These are phyloP conservation scores for Seminavis robusta DNA, from an alignment of 108 stramenopile species.

Conservation along the genomic window DNA sequence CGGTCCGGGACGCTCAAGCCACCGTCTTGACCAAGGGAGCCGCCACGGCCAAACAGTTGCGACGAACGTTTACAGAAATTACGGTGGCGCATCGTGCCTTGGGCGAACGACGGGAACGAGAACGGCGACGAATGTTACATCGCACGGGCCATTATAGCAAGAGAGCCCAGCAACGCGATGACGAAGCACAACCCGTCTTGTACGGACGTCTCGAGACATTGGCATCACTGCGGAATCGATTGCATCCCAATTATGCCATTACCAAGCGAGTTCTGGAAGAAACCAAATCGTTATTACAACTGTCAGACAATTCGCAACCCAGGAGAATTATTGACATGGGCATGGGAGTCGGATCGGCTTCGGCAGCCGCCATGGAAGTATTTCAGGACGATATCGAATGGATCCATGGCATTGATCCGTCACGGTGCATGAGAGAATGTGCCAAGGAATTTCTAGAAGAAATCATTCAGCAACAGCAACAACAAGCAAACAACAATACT, in stretches of 20 bases:
- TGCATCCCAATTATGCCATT: conserved; percentile 66
- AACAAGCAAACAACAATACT: too few species aligned
- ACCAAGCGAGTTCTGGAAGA: conserved; percentile 60
- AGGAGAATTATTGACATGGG: conserved; percentile 72
- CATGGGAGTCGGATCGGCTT: conserved; percentile 67
- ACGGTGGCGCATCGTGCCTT: conserved; percentile 21
- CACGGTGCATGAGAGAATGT: conserved; percentile 67
- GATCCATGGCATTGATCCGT: conserved; percentile 82
- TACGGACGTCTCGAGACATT: conserved; percentile 73
- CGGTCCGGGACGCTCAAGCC: conserved; percentile 4
- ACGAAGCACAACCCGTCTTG: conserved; percentile 32
- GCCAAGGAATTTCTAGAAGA: conserved; percentile 48
- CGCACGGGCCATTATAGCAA: conserved; percentile 2
- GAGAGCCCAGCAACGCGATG: neutral
- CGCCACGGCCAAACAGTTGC: conserved; percentile 36
- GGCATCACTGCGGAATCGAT: conserved; percentile 50
- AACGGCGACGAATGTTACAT: conserved; percentile 40
- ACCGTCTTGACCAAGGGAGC: conserved; percentile 17
- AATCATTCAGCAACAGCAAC: conserved; percentile 27
- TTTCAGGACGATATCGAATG: conserved; percentile 66
- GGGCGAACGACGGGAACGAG: conserved; percentile 40
- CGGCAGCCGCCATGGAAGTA: conserved; percentile 67
- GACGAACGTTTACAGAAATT: conserved; percentile 18
- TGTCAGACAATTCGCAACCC: conserved; percentile 31
- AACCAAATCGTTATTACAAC: conserved; percentile 48